phyloP scores from a whole-genome alignment of 768 basidiomycete species.

The Lyophyllum shimeji region DNA sequence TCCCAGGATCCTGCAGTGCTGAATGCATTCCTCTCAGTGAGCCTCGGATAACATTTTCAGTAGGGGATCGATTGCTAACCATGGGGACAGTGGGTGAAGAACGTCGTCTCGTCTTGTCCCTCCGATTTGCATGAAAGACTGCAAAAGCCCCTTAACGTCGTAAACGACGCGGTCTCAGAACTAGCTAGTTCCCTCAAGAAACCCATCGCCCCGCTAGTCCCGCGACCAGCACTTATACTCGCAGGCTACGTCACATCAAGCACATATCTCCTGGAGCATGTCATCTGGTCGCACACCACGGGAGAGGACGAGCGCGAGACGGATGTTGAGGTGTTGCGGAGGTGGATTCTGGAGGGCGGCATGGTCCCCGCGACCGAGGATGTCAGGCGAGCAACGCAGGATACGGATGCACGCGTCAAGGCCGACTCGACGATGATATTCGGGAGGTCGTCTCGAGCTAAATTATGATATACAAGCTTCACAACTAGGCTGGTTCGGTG shows the following conservation, averaged over 20 bases:
- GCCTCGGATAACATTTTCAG: conserved; percentile 17
- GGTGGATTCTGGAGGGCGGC: conserved; percentile 50
- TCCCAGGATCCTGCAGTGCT: conserved; percentile 43
- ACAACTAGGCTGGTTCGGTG: not conserved
- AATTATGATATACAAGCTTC: conserved; percentile 14
- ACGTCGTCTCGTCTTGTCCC: conserved; percentile 43
- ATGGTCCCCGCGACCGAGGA: conserved; percentile 37
- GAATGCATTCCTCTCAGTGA: conserved; percentile 49
- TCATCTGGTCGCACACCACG: conserved; percentile 50
- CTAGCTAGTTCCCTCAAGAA: conserved; percentile 39
- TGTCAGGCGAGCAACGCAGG: conserved; percentile 28
- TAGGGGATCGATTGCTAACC: not conserved
- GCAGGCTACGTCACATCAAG: conserved; percentile 55
- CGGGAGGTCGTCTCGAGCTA: conserved; percentile 22
- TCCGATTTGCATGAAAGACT: conserved; percentile 26
- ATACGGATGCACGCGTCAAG: conserved; percentile 20
- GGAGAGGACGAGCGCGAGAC: conserved; percentile 29
- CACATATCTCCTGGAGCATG: conserved; percentile 66
- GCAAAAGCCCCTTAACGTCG: conserved; percentile 25
- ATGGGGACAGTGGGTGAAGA: conserved; percentile 49
- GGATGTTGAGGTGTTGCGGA: conserved; percentile 52
- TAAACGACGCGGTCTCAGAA: conserved; percentile 39
- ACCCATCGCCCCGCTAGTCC: conserved; percentile 45
- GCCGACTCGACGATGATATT: conserved; percentile 36
- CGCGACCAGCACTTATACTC: conserved; percentile 59